These are phyloP conservation scores for Kurtzmaniella fragi DNA, from an alignment of 805 yeast genomes.

Conservation along the genomic window DNA sequence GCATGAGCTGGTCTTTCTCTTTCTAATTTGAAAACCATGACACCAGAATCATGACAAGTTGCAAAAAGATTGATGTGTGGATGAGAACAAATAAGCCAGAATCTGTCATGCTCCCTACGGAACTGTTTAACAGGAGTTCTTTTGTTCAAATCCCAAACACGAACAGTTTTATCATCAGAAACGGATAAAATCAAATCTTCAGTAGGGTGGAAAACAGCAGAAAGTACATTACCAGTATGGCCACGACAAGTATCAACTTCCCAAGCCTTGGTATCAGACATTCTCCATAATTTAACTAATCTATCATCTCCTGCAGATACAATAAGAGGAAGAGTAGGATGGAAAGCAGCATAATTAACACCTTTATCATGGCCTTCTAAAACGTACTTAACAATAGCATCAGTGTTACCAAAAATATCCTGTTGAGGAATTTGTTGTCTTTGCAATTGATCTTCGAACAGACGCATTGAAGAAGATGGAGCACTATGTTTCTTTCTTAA, in stretches of 20 bases:
- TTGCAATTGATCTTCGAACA: conserved; percentile 49
- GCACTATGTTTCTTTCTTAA: conserved; percentile 94
- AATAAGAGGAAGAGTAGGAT: conserved; percentile 90
- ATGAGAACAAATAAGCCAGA: conserved; percentile 89
- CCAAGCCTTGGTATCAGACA: conserved; percentile 98
- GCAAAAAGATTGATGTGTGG: conserved; percentile 91
- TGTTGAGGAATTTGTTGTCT: conserved; percentile 73
- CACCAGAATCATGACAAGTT: conserved; percentile 95
- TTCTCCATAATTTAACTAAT: conserved; percentile 92
- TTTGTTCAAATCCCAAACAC: conserved; percentile 95
- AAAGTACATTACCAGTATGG: conserved; percentile 87
- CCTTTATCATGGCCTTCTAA: conserved; percentile 98
- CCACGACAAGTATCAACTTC: conserved; percentile 98
- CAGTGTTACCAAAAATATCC: conserved; percentile 91
- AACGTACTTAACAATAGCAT: conserved; percentile 91
- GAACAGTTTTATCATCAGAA: conserved; percentile 91
- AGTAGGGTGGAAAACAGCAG: conserved; percentile 88
- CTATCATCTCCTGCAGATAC: conserved; percentile 97
- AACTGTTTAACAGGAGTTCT: conserved; percentile 92
- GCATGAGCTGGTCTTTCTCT: conserved; percentile 95
- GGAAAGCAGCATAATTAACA: conserved; percentile 98
- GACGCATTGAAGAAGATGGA: conserved; percentile 39
- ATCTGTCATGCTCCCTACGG: conserved; percentile 88
- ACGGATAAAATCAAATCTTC: conserved; percentile 90
- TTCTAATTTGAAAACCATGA: conserved; percentile 94